Percentiles rank a stretch among this genome's conserved stretches.
Conservation (phyloP, 2,329 filamentous ascomycete species). For the Beauveria varroae region DNA sequence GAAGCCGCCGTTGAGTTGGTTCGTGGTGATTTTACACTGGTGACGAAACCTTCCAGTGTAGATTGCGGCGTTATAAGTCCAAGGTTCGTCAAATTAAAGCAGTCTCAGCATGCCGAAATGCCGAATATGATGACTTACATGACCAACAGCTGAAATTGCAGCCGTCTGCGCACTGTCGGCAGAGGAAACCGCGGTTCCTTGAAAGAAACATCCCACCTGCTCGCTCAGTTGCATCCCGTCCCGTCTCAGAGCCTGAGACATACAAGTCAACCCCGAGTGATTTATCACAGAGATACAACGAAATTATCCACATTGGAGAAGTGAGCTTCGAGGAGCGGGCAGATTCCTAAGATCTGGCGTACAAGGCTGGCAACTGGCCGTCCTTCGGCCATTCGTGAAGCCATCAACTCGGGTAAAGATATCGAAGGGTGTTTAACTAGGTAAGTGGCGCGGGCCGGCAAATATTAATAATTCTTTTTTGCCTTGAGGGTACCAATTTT, state of each 20-base stretch:
- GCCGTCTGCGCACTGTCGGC: background rate
- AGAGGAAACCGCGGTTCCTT: background rate
- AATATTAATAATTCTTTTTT: background rate
- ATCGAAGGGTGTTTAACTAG: background rate
- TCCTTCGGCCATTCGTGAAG: conserved; percentile 2
- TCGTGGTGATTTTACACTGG: too few species aligned
- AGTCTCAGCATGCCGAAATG: background rate
- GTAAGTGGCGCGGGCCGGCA: background rate
- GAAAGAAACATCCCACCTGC: background rate
- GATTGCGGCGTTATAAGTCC: too few species aligned
- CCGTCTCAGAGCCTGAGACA: background rate
- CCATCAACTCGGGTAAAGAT: background rate
- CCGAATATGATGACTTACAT: background rate
- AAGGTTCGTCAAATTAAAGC: too few species aligned
- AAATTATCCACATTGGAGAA: conserved; percentile 2
- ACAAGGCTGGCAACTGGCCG: background rate
- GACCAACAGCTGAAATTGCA: background rate
- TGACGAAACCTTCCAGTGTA: too few species aligned
- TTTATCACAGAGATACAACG: background rate
- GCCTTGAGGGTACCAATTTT: background rate
- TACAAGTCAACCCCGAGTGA: background rate
- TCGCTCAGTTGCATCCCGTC: background rate
- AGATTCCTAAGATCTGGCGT: background rate
- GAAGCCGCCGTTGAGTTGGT: too few species aligned
- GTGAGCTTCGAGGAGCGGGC: conserved; percentile 1